Evolutionary conservation across 2,329 filamentous ascomycete genomes (phyloP).

Genomic region (Coniochaeta sp.): DNA sequence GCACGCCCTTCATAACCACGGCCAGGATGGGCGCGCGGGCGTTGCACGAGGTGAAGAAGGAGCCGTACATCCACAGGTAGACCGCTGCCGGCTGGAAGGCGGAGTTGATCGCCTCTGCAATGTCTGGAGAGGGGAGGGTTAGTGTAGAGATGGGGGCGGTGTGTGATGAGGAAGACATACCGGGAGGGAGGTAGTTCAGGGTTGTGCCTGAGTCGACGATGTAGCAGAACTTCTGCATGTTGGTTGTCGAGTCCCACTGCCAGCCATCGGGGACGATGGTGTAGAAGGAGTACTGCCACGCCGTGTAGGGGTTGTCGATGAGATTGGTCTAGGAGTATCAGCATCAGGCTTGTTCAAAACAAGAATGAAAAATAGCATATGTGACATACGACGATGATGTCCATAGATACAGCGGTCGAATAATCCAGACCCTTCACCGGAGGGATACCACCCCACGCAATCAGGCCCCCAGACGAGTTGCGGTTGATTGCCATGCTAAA

Average conservation of each 20-base stretch:
- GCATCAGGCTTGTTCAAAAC: not conserved
- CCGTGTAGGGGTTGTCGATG: constrained; percentile 22
- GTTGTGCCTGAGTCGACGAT: constrained; percentile 47
- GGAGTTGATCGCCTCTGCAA: constrained; percentile 38
- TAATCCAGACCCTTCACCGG: constrained; percentile 21
- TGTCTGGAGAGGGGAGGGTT: constrained; percentile 19
- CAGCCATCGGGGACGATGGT: constrained; percentile 44
- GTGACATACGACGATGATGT: constrained; percentile 17
- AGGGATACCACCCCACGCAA: constrained; percentile 40
- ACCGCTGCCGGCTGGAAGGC: constrained; percentile 38
- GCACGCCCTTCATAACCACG: constrained; percentile 32
- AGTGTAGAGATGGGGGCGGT: not conserved
- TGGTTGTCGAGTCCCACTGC: constrained; percentile 32
- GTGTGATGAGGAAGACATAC: constrained; percentile 18
- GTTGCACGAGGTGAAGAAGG: constrained; percentile 42
- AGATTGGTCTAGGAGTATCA: constrained; percentile 34
- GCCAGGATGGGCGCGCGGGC: constrained; percentile 37
- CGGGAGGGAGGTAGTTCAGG: constrained; percentile 39
- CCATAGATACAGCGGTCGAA: constrained; percentile 23
- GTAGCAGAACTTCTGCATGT: constrained; percentile 36
- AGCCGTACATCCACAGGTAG: constrained; percentile 37
- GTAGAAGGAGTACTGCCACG: constrained; percentile 43
- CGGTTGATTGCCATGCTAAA: constrained; percentile 42
- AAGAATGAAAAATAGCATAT: not conserved
- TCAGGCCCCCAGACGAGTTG: constrained; percentile 35